Conservation (phyloP, 805 yeast species). For the Nakazawaea ernobii region DNA sequence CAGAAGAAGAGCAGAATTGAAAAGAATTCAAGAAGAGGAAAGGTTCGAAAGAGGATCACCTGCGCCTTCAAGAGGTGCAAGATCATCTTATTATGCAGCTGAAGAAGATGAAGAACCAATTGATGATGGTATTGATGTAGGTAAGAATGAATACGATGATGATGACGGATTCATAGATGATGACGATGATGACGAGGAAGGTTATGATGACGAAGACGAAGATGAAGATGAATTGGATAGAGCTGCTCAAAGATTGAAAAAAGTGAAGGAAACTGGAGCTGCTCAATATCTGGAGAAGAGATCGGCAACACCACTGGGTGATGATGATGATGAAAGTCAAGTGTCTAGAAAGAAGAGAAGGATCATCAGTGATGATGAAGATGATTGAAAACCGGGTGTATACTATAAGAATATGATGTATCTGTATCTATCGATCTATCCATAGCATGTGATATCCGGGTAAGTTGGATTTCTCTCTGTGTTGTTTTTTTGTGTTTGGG, state of each 20-base stretch:
- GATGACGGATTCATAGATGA: slow-evolving; percentile 31
- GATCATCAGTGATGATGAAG: slow-evolving; percentile 44
- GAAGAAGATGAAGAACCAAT: slow-evolving; percentile 22
- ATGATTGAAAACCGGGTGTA: slow-evolving; percentile 22
- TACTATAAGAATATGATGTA: not conserved
- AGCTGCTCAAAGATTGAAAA: slow-evolving; percentile 46
- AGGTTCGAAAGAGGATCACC: slow-evolving; percentile 37
- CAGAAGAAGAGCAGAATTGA: slow-evolving; percentile 56
- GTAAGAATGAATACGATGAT: slow-evolving; percentile 22
- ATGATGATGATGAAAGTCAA: slow-evolving; percentile 21
- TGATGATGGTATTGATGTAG: slow-evolving; percentile 36
- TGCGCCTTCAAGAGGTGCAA: slow-evolving; percentile 4
- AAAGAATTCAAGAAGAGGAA: slow-evolving; percentile 50
- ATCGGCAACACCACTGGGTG: slow-evolving; percentile 13
- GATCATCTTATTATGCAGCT: slow-evolving; percentile 6
- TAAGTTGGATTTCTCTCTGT: not conserved
- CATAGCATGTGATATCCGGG: not conserved
- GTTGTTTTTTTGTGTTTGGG: not conserved
- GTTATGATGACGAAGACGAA: slow-evolving; percentile 38
- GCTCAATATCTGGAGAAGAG: slow-evolving; percentile 28
- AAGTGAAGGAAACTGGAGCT: slow-evolving; percentile 43
- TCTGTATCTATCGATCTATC: not conserved
- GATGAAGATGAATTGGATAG: slow-evolving; percentile 42
- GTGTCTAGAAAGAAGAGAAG: slow-evolving; percentile 40
- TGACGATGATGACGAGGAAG: slow-evolving; percentile 29